Base-by-base conservation (phyloP, 306 rosid genomes). In the Lithocarpus polystachyus region DNA sequence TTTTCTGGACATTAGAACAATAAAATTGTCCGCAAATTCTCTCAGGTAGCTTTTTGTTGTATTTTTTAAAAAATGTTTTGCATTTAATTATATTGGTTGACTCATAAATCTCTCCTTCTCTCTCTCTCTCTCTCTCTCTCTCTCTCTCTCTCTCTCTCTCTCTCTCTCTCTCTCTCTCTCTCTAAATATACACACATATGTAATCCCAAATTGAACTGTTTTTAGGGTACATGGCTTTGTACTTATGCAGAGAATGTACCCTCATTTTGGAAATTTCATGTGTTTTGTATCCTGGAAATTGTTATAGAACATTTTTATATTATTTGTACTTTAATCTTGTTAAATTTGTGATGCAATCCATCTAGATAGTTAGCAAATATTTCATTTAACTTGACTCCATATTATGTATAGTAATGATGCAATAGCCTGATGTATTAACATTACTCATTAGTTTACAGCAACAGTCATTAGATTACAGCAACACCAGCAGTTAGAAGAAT, bases 41-140 rank as follows among this genome's bases (percentile, higher is more conserved):
- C 14, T 68, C 3, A 91, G 99, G 99, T 95, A 82, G 62, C 76
- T 73, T 59, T 84, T 70, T 52, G 67, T 76, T 77, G 60, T 18
- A 17, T 19, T 29, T 65, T 12, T 65, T 65, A 17, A 1, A 31
- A 29, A 40, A 40, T 31, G 33, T 65, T 31, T 65, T 31, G 14
- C 14, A 1, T 65, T 31, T 17, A 17, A 18, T 33, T 18, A 18
- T 17, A 31, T 31, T 28, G 71, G 22, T 31, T 65, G 31, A 5
- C 71, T 33, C 22, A 23, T 31, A 5, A 28, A 5, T 12, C 15
- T 33, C 33, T 12, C 33, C 14, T 1, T 24, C 68, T 23, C 71
- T 24, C n/a, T n/a, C n/a, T n/a, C n/a, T n/a, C n/a, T n/a, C n/a
- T n/a, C n/a, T n/a, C n/a, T n/a, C n/a, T n/a, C n/a, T n/a, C n/a